Conservation (phyloP, 495 filamentous ascomycete genomes). For the Penicillium dipodomyicola region DNA sequence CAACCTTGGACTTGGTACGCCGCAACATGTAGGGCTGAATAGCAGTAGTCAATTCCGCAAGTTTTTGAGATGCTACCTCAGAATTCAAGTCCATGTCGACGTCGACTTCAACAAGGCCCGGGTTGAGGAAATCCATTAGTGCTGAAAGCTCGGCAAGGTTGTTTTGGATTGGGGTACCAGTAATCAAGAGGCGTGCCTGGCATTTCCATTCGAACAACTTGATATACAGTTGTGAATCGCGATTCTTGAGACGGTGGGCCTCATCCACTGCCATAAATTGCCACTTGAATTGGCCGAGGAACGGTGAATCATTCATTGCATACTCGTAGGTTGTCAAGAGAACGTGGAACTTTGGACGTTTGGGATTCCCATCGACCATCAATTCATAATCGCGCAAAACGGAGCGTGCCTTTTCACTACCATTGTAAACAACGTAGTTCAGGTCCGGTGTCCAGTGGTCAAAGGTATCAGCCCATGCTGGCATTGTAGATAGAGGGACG, state of each 20-base stretch:
- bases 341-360: constrained; percentile 89
- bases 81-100: constrained; percentile 80
- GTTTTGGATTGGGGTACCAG: constrained; percentile 96
- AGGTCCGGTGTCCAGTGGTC: constrained; percentile 94
- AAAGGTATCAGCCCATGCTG: constrained; percentile 97
- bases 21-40: constrained; percentile 91
- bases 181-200: constrained; percentile 86
- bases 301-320: constrained; percentile 73
- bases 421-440: constrained; percentile 96
- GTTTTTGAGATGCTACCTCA: constrained; percentile 64
- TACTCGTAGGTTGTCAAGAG: constrained; percentile 96
- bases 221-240: constrained; percentile 84
- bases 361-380: constrained; percentile 75
- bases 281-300: constrained; percentile 88
- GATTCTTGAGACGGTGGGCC: constrained; percentile 94
- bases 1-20: constrained; percentile 95
- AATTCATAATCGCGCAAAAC: constrained; percentile 88
- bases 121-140: constrained; percentile 93
- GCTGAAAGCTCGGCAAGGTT: constrained; percentile 88
- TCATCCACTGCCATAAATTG: constrained; percentile 96
- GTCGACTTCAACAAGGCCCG: constrained; percentile 81
- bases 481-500: constrained; percentile 92
- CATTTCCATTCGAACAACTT: constrained; percentile 82
- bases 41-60: constrained; percentile 66
- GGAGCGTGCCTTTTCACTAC: constrained; percentile 73